Conservation (phyloP, 2,329 filamentous ascomycete genomes). For the Hymenoscyphus fraxineus region DNA sequence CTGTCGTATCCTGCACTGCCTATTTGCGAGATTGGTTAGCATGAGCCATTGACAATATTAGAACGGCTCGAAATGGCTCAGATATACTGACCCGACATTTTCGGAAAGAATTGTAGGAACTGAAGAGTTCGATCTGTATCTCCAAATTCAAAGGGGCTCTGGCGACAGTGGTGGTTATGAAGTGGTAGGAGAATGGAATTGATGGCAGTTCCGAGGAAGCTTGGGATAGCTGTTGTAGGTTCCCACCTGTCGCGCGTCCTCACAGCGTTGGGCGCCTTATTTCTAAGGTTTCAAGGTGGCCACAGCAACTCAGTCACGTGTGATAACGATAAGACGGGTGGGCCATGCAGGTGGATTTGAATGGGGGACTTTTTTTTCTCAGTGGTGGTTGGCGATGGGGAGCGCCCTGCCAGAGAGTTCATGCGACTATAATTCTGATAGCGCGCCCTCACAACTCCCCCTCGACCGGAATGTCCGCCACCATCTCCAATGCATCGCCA, state of each 20-base stretch:
- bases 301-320: not conserved
- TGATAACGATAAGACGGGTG: not conserved
- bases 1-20: conserved; percentile 90
- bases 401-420: conserved; percentile 8
- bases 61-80: conserved; percentile 7
- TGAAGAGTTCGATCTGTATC: not conserved
- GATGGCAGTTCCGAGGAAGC: conserved; percentile 7
- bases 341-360: not conserved
- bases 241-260: conserved; percentile 16
- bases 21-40: conserved; percentile 38
- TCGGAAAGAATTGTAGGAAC: conserved; percentile 11
- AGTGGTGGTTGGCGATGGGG: not conserved
- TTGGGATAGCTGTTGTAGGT: conserved; percentile 13
- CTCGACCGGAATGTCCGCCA: conserved; percentile 17
- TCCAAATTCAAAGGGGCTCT: not conserved
- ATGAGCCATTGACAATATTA: conserved; percentile 15
- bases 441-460: conserved; percentile 16
- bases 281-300: not conserved
- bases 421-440: conserved; percentile 14
- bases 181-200: conserved; percentile 11
- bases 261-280: conserved; percentile 7
- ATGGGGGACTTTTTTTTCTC: conserved; percentile 10
- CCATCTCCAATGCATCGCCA: conserved; percentile 13
- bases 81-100: conserved; percentile 39
- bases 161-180: not conserved